Conservation (phyloP, 192 early-diverging fungal species). For the Gamsiella multidivaricata region DNA sequence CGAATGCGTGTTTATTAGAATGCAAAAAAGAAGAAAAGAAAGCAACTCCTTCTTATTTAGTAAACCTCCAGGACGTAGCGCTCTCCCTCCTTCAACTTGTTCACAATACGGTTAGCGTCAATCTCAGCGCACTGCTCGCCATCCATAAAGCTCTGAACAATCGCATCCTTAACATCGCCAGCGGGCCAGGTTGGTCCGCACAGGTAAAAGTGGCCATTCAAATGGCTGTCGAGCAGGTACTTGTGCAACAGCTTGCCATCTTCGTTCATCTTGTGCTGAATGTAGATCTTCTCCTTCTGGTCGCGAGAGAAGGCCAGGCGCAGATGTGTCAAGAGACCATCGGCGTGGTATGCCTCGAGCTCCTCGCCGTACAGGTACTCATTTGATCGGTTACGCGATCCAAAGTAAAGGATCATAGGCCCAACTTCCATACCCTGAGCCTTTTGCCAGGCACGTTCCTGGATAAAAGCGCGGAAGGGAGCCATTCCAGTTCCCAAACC, state of each 20-base stretch:
- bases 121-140: constrained; percentile 67
- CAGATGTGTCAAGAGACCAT: constrained; percentile 89
- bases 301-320: constrained; percentile 95
- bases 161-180: constrained; percentile 92
- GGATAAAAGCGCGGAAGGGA: constrained; percentile 97
- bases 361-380: constrained; percentile 98
- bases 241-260: constrained; percentile 80
- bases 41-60: too few relatives aligned
- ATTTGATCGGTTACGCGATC: constrained; percentile 90
- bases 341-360: constrained; percentile 92
- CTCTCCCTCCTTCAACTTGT: constrained; percentile 93
- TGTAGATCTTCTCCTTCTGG: constrained; percentile 94
- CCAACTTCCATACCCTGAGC: constrained; percentile 85
- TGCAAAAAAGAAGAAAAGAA: neutral
- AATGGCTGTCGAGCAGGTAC: constrained; percentile 72
- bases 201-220: constrained; percentile 91
- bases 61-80: constrained; percentile 94
- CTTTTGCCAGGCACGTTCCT: constrained; percentile 89
- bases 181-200: constrained; percentile 98
- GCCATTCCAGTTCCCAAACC: constrained; percentile 99
- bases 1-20: too few relatives aligned
- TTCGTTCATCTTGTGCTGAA: constrained; percentile 95
- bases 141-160: constrained; percentile 78
- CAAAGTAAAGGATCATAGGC: constrained; percentile 96
- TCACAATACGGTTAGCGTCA: constrained; percentile 79